A percentile compares a stretch with the other conserved stretches of the same genome.
phyloP scores from a whole-genome alignment of 352 stramenopile species.

The Globisporangium rhizosaccharum region DNA sequence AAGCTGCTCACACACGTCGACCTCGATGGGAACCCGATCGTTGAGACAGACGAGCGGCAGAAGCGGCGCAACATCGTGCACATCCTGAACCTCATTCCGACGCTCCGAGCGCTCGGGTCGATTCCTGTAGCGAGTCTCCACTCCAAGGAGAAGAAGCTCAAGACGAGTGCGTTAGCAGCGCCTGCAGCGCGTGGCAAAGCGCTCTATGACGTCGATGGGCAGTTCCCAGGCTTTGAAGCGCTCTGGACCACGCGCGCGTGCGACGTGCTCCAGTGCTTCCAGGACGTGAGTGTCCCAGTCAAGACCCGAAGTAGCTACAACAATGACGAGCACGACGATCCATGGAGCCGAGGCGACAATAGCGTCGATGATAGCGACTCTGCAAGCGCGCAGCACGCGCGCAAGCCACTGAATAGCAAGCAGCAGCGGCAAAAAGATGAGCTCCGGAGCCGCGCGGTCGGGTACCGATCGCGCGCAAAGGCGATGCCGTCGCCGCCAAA shows the following conservation, averaged over 20 bases:
- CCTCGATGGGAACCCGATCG: constrained; percentile 68
- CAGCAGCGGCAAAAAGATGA: constrained; percentile 69
- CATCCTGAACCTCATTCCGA: constrained; percentile 73
- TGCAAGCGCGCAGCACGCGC: constrained; percentile 11
- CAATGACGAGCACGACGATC: constrained; percentile 15
- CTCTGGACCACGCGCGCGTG: constrained; percentile 59
- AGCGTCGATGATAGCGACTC: constrained; percentile 21
- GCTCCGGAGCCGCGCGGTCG: constrained; percentile 51
- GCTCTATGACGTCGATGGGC: constrained; percentile 36
- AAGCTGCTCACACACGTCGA: constrained; percentile 62
- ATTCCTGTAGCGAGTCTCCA: constrained; percentile 39
- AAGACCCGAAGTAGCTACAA: constrained; percentile 15
- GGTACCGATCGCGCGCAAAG: constrained; percentile 54
- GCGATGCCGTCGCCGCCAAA: constrained; percentile 46
- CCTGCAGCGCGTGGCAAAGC: constrained; percentile 18
- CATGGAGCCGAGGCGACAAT: constrained; percentile 1
- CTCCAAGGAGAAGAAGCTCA: constrained; percentile 52
- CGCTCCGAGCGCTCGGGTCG: constrained; percentile 51
- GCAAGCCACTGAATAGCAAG: constrained; percentile 36
- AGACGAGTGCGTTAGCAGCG: background rate
- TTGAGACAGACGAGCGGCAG: constrained; percentile 59
- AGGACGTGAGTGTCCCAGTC: constrained; percentile 24
- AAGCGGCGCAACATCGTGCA: constrained; percentile 67
- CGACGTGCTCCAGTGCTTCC: constrained; percentile 42
- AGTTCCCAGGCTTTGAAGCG: constrained; percentile 23